Conservation (phyloP, 441 rosid genomes). For the Eruca vesicaria region DNA sequence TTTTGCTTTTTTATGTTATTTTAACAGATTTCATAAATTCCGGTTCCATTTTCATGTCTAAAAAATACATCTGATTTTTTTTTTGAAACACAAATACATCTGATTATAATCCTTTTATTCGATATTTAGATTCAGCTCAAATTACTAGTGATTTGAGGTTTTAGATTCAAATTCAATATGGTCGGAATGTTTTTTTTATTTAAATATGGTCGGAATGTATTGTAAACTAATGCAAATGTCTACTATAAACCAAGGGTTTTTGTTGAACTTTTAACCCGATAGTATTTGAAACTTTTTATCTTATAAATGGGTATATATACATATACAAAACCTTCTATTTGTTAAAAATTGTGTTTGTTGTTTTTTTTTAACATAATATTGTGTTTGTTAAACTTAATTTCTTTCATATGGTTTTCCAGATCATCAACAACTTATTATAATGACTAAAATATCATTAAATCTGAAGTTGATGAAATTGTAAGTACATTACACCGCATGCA, state of each 20-base stretch:
- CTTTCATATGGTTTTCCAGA: neutral
- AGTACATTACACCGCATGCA: neutral
- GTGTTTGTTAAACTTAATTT: neutral
- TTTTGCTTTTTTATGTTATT: slow-evolving; percentile 6
- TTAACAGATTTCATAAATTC: neutral
- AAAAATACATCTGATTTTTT: neutral
- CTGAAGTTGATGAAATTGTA: neutral
- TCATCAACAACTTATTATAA: neutral
- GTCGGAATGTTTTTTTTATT: neutral
- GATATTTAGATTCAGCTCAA: neutral
- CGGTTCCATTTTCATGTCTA: neutral
- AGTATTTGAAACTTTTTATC: neutral
- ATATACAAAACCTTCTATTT: neutral
- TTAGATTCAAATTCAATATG: neutral
- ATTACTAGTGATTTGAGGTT: slow-evolving; percentile 2
- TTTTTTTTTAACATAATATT: too few relatives aligned
- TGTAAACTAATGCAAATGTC: neutral
- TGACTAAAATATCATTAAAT: neutral
- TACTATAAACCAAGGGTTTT: neutral
- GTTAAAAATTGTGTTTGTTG: neutral
- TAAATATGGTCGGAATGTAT: neutral
- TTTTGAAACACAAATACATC: too few relatives aligned
- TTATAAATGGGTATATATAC: neutral
- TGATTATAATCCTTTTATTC: neutral
- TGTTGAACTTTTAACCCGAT: neutral